Conservation (phyloP, 768 basidiomycete genomes). For the Hericium rajendrae region DNA sequence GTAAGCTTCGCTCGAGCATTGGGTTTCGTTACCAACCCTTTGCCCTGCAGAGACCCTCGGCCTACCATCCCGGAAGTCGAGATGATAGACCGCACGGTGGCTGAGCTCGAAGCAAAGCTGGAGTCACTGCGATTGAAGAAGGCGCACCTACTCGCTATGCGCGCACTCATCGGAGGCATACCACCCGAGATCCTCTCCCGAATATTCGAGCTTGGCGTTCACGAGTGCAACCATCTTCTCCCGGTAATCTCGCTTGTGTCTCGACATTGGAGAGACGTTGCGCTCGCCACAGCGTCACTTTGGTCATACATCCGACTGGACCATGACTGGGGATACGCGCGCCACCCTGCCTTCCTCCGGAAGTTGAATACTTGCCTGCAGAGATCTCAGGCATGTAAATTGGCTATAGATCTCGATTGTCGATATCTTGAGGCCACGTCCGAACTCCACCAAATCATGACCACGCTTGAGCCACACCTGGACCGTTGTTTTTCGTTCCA, state of each 20-base stretch:
- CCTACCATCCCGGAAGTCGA: conserved; percentile 15
- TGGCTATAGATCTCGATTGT: conserved; percentile 21
- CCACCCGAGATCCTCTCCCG: conserved; percentile 22
- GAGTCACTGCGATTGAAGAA: conserved; percentile 15
- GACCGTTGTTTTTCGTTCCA: conserved; percentile 22
- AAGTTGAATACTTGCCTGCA: conserved; percentile 17
- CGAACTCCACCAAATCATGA: conserved; percentile 18
- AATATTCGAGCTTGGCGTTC: conserved; percentile 22
- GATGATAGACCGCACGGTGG: conserved; percentile 18
- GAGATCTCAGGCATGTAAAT: conserved; percentile 20
- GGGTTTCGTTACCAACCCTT: background rate
- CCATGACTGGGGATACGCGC: conserved; percentile 16
- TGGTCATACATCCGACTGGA: conserved; percentile 24
- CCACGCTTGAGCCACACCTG: conserved; percentile 19
- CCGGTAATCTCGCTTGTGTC: conserved; percentile 19
- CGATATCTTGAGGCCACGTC: conserved; percentile 16
- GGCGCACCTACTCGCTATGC: conserved; percentile 15
- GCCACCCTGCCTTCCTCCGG: conserved; percentile 17
- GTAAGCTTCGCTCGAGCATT: background rate
- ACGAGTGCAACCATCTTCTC: conserved; percentile 17
- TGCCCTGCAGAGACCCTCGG: conserved; percentile 18
- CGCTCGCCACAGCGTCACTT: conserved; percentile 17
- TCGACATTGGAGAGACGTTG: conserved; percentile 18
- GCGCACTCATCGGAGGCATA: conserved; percentile 19
- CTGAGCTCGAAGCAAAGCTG: conserved; percentile 17